Conservation (phyloP, 2,329 filamentous ascomycete species). For the Teratosphaeria zuluensis region DNA sequence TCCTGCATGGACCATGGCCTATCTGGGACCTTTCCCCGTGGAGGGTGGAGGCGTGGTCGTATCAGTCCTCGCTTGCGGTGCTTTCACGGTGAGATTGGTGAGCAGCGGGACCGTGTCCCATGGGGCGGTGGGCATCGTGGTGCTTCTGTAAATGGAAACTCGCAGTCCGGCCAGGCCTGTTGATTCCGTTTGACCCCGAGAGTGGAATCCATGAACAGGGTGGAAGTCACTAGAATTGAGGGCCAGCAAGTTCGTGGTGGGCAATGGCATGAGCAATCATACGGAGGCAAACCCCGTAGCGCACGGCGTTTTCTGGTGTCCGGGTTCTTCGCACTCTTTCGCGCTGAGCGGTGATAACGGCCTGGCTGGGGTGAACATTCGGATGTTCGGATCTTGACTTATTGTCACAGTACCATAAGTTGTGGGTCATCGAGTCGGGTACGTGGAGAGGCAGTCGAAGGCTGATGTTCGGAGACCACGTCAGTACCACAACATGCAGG, state of each 20-base stretch:
- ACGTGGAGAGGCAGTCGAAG: not conserved
- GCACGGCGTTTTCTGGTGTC: not conserved
- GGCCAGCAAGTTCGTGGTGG: not conserved
- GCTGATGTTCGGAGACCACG: not conserved
- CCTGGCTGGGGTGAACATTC: not conserved
- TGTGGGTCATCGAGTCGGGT: not conserved
- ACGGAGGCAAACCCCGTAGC: not conserved
- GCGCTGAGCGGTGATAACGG: not conserved
- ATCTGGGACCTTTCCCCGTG: not conserved
- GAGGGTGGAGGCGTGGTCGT: not conserved
- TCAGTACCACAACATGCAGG: not conserved
- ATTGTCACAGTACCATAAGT: not conserved
- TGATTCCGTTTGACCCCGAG: not conserved
- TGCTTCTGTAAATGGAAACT: not conserved
- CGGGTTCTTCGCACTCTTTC: not conserved
- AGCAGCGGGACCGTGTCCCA: not conserved
- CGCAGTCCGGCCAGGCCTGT: not conserved
- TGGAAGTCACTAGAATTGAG: not conserved
- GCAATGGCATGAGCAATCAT: not conserved
- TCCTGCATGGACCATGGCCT: not conserved
- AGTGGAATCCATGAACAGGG: not conserved
- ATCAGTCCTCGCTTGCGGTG: not conserved
- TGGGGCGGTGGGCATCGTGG: not conserved
- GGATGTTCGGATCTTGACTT: not conserved
- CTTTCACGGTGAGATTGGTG: not conserved